Conservation (phyloP, 1,139 yeast species). For the Diutina rugosa region DNA sequence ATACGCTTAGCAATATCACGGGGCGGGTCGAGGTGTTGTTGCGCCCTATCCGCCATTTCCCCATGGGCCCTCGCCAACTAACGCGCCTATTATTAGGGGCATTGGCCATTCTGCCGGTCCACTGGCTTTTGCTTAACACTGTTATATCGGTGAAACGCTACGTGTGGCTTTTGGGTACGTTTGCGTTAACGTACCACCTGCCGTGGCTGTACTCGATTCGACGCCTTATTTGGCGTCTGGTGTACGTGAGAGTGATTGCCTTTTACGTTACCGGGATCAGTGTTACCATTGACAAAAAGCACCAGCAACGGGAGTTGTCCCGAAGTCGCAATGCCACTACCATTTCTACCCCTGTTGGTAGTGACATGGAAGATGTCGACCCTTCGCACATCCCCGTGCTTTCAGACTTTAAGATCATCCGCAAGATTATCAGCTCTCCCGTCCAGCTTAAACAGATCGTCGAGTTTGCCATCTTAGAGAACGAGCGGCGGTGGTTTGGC, state of each 20-base stretch:
- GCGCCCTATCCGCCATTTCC: conserved; percentile 16
- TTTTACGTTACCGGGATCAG: conserved; percentile 35
- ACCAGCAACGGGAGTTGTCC: conserved; percentile 8
- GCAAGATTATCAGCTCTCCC: conserved; percentile 26
- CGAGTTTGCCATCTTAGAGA: conserved; percentile 38
- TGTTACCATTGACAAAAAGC: conserved; percentile 13
- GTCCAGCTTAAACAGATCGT: conserved; percentile 33
- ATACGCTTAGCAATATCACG: conserved; percentile 36
- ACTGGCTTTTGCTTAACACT: conserved; percentile 22
- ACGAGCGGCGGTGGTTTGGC: conserved; percentile 52
- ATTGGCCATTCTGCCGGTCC: conserved; percentile 32
- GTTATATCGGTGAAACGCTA: conserved; percentile 23
- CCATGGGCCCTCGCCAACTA: conserved; percentile 7
- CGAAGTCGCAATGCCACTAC: conserved; percentile 9
- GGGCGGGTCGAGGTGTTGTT: conserved; percentile 31
- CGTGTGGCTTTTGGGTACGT: conserved; percentile 24
- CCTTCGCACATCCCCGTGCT: conserved; percentile 12
- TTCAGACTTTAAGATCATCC: conserved; percentile 28
- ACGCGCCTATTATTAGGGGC: conserved; percentile 19
- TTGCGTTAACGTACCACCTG: conserved; percentile 36
- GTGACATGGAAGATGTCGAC: conserved; percentile 13
- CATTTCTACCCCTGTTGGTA: conserved; percentile 13
- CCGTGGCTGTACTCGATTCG: conserved; percentile 40
- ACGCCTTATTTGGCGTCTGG: conserved; percentile 42
- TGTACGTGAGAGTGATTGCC: conserved; percentile 27